Evolutionary conservation across 208 protist species (phyloP).

Genomic region (Leishmania martiniquensis): DNA sequence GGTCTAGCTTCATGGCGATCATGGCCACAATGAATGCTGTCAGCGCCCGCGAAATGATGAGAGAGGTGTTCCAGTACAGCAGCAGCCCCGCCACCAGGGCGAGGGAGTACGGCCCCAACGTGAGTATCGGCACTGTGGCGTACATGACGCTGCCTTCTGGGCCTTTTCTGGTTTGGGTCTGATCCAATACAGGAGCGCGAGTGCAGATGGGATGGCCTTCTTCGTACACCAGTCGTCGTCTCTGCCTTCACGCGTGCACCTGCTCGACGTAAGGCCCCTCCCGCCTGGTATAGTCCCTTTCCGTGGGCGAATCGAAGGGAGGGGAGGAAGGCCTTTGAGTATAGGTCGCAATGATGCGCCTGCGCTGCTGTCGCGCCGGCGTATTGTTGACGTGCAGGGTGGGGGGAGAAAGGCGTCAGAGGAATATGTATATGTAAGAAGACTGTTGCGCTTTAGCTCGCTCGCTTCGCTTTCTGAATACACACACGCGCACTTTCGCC

Average conservation of each 20-base stretch:
- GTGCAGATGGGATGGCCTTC: not conserved
- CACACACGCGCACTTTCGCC: not conserved
- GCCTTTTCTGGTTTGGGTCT: not conserved
- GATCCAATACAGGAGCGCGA: not conserved
- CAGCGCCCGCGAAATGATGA: constrained; percentile 26
- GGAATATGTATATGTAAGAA: no score
- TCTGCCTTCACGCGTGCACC: not conserved
- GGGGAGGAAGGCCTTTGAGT: not conserved
- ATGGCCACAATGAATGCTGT: constrained; percentile 28
- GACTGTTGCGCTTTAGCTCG: not conserved
- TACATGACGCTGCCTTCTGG: constrained; percentile 10
- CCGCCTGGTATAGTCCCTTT: not conserved
- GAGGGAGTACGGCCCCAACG: constrained; percentile 21
- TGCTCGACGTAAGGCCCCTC: not conserved
- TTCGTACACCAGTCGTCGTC: not conserved
- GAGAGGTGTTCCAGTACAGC: constrained; percentile 64
- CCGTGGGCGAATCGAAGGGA: not conserved
- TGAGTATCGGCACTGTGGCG: constrained; percentile 7
- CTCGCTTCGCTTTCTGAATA: not conserved
- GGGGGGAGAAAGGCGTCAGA: not conserved
- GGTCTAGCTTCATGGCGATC: constrained; percentile 26
- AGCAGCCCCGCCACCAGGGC: constrained; percentile 25
- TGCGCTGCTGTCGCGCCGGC: not conserved
- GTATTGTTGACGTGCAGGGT: not conserved
- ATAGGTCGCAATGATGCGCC: not conserved